Evolutionary conservation across 768 basidiomycete genomes (phyloP), one percentile per base, ranked within the genome.

Genomic region (Porphyrellus cyaneotinctus): DNA sequence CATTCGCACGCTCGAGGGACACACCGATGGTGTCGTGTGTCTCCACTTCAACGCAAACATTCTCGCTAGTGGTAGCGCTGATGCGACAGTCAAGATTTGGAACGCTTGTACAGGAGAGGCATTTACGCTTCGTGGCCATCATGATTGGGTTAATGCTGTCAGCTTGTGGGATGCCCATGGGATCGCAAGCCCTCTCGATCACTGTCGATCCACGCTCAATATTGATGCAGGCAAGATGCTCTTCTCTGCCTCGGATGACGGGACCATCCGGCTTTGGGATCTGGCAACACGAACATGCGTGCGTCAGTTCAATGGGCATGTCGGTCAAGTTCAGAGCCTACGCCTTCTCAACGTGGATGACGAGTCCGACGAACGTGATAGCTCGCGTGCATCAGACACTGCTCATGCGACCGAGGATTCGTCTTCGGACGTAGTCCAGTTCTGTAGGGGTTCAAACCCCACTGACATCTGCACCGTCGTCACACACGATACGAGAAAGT

Each of bases 121-220:
- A 31, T 97, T 97, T 70, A 90, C 91, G 12, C 75, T 99, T 44
- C 81, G 93, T 11, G 97, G 97, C 3, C 97, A 99, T 64, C 75
- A 76, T 31, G 94, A 98, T 63, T 97, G 97, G 94, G 95, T 99
- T 53, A 98, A 98, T 65, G 78, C 91, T 3, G 95, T 99, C 20
- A 82, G 86, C 58, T 73, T 99, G 32, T 99, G 97, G 95, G 92
- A 97, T 65, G 78, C 61, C 9, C 24, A 49, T 11, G 61, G 48
- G 35, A 49, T 35, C 2, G 36, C 57, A 42, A 39, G 22, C 32
- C 43, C 54, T 28, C 12, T 54, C 36, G 57, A 58, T 52, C 49
- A 53, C 20, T 62, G 49, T 67, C 70, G 38, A 59, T 72, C 64
- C 50, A 68, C 72, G 17, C 78, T 78, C 39, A 75, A 80, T 46